Evolutionary conservation across 163 green algal species (phyloP), one percentile per base, ranked within the genome.

Genomic region (Trebouxia gelatinosa): DNA sequence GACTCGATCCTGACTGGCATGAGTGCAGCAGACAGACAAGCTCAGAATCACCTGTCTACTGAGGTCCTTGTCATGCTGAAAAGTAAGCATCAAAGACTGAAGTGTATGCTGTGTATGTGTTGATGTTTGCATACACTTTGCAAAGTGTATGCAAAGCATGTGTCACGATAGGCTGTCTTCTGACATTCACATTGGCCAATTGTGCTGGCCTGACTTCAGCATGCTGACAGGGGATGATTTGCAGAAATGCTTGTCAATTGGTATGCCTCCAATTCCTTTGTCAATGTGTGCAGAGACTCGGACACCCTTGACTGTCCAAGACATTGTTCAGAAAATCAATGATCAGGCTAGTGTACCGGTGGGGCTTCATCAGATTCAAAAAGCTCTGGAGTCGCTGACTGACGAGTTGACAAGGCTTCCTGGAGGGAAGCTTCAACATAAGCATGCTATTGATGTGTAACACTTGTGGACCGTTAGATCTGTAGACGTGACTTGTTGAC

Each of bases 1-100:
- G 92, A 96, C 79, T 81, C 90, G 32, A 93, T 96, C 84, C 85
- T 87, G 54, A 95, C 89, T n/a, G 93, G 93, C n/a, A 80, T 94
- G 28, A 90, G 77, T 2, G 88, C 88, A 11, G 85, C 88, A 7
- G 85, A 90, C 51, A 76, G 87, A 5, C 80, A 68, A 16, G 78
- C 80, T 46, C 78, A 74, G 26, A 75, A 78, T 1, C 70, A 81
- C 71, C 82, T 92, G 34, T 74, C 64, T 21, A 40, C 57, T 1
- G 83, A 88, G 77, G 57, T 91, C 21, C 40, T 57, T 31, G 51
- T 34, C 21, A 68, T 90, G 65, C 76, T 91, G 11, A 75, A 79
- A 40, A 62, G 80, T 84, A 64, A 54, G 80, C 6, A 3, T 54
- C n/a, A n/a, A n/a, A n/a, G n/a, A n/a, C n/a, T n/a, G n/a, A n/a